Conservation (phyloP, 2,329 filamentous ascomycete genomes). For the Stemphylium vesicarium region DNA sequence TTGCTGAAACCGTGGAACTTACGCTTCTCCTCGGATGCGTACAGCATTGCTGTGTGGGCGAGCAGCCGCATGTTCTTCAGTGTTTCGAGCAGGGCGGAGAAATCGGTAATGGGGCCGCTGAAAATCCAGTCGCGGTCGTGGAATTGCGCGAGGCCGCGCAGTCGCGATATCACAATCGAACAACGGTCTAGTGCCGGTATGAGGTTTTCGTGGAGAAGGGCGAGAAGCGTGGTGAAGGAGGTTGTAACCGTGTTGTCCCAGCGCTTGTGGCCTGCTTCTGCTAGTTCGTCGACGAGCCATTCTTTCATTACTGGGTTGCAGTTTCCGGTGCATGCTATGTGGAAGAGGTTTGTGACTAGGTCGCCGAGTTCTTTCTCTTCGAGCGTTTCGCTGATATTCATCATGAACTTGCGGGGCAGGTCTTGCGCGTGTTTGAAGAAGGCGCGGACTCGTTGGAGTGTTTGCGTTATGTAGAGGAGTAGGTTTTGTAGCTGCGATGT, state of each 20-base stretch:
- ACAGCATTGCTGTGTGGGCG: slow-evolving; percentile 73
- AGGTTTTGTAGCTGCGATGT: slow-evolving; percentile 87
- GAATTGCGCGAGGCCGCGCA: slow-evolving; percentile 83
- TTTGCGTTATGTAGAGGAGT: slow-evolving; percentile 82
- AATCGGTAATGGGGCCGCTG: slow-evolving; percentile 55
- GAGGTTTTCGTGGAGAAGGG: slow-evolving; percentile 83
- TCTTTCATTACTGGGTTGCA: slow-evolving; percentile 77
- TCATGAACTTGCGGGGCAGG: slow-evolving; percentile 77
- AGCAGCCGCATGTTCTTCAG: slow-evolving; percentile 77
- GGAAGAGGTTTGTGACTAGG: slow-evolving; percentile 79
- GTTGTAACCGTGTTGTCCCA: slow-evolving; percentile 89
- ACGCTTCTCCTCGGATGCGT: slow-evolving; percentile 76
- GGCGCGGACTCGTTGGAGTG: slow-evolving; percentile 75
- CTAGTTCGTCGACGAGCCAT: slow-evolving; percentile 84
- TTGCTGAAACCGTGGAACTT: slow-evolving; percentile 79
- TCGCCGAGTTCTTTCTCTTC: slow-evolving; percentile 67
- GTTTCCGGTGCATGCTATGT: slow-evolving; percentile 83
- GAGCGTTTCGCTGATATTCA: slow-evolving; percentile 77
- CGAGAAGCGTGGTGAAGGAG: slow-evolving; percentile 78
- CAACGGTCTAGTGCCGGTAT: slow-evolving; percentile 86
- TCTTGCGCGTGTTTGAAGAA: slow-evolving; percentile 87
- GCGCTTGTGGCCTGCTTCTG: slow-evolving; percentile 78
- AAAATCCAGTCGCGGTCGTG: slow-evolving; percentile 69
- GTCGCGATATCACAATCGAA: slow-evolving; percentile 77
- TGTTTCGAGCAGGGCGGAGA: slow-evolving; percentile 64